These are phyloP conservation scores for Colletotrichum shisoi DNA, from an alignment of 2,329 filamentous ascomycete species.

Conservation along the genomic window DNA sequence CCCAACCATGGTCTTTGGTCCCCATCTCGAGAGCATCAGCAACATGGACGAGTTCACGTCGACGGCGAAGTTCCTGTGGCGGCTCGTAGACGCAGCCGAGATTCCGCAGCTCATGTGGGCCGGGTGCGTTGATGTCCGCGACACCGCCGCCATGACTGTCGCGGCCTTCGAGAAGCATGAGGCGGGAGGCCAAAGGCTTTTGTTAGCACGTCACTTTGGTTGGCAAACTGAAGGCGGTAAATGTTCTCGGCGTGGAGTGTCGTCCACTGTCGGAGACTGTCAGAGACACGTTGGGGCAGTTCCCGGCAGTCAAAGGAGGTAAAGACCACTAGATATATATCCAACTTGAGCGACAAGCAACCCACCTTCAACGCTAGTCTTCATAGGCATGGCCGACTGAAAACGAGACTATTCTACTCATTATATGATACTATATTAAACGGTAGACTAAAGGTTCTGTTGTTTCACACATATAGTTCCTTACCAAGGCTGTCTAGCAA, in stretches of 20 bases:
- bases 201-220: slow-evolving; percentile 3
- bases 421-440: too few relatives aligned
- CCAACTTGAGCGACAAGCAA: not conserved
- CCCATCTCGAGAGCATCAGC: slow-evolving; percentile 45
- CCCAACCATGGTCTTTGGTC: slow-evolving; percentile 45
- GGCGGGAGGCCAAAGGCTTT: slow-evolving; percentile 9
- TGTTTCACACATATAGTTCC: too few relatives aligned
- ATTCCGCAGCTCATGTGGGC: slow-evolving; percentile 42
- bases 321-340: not conserved
- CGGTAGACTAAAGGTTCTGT: too few relatives aligned
- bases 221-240: slow-evolving; percentile 42
- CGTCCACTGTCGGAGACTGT: slow-evolving; percentile 47
- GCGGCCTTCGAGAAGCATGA: not conserved
- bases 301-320: slow-evolving; percentile 43
- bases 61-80: slow-evolving; percentile 48
- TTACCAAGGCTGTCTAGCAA: too few relatives aligned
- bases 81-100: slow-evolving; percentile 45
- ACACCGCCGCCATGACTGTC: slow-evolving; percentile 42
- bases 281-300: slow-evolving; percentile 47
- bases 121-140: slow-evolving; percentile 48
- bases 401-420: too few relatives aligned
- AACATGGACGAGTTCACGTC: slow-evolving; percentile 42
- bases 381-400: too few relatives aligned
- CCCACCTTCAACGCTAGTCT: not conserved
- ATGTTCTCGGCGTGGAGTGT: slow-evolving; percentile 47